These are phyloP conservation scores for Ogataea saltuana DNA, from an alignment of 805 yeast genomes.

Conservation along the genomic window DNA sequence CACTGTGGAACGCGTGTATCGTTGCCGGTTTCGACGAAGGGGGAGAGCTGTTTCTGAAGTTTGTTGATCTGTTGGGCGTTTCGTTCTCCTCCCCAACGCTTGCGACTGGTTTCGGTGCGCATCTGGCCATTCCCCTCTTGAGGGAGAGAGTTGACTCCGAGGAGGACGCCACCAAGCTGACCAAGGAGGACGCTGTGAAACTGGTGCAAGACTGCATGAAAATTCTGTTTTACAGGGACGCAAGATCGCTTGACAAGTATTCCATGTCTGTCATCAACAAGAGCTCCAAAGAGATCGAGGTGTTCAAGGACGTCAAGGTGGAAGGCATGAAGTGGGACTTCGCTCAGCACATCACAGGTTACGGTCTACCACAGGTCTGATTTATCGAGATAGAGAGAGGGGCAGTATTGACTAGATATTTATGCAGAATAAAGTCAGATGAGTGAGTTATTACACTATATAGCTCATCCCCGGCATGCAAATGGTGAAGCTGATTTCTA, in stretches of 20 bases:
- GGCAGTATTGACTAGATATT: not conserved
- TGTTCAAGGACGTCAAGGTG: conserved; percentile 56
- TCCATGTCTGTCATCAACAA: conserved; percentile 74
- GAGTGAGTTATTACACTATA: conserved; percentile 12
- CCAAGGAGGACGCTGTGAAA: conserved; percentile 72
- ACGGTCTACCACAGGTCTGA: conserved; percentile 54
- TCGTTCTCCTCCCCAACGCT: conserved; percentile 83
- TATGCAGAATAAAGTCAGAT: conserved; percentile 2
- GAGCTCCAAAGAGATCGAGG: conserved; percentile 59
- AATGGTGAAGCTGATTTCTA: conserved; percentile 51
- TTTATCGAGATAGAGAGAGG: not conserved
- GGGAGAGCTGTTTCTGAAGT: conserved; percentile 71
- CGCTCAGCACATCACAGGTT: conserved; percentile 86
- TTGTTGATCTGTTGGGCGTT: conserved; percentile 90
- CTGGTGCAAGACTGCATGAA: conserved; percentile 88
- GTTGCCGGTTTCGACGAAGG: conserved; percentile 87
- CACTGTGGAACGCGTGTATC: conserved; percentile 90
- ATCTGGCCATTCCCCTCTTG: conserved; percentile 88
- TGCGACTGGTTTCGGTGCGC: conserved; percentile 96
- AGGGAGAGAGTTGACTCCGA: conserved; percentile 82
- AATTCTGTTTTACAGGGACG: conserved; percentile 93
- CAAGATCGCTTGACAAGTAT: conserved; percentile 86
- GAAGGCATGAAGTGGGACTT: conserved; percentile 86
- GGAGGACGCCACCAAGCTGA: conserved; percentile 66
- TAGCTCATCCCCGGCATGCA: conserved; percentile 58